These are phyloP conservation scores for Kluyveromyces nonfermentans DNA, from an alignment of 805 yeast species.

Conservation along the genomic window DNA sequence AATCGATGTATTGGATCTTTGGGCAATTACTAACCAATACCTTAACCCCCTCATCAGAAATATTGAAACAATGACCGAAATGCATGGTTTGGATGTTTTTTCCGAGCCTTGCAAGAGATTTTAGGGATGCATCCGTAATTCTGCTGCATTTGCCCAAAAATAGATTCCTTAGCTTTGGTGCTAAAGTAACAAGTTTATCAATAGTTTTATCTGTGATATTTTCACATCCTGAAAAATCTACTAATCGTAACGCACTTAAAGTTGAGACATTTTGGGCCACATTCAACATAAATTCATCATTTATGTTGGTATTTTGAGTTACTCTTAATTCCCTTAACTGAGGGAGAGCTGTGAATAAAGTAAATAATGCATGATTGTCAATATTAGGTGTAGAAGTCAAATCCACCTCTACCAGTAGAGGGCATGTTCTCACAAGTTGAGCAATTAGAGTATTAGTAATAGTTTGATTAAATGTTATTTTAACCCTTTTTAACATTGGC, in stretches of 20 bases:
- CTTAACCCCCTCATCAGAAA: constrained; percentile 82
- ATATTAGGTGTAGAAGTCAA: constrained; percentile 72
- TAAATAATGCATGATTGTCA: constrained; percentile 51
- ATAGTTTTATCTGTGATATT: constrained; percentile 74
- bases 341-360: constrained; percentile 50
- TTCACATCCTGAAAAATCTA: constrained; percentile 79
- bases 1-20: constrained; percentile 82
- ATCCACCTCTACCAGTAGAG: constrained; percentile 80
- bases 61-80: constrained; percentile 85
- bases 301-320: constrained; percentile 58
- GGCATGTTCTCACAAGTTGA: constrained; percentile 60
- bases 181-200: constrained; percentile 57
- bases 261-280: constrained; percentile 26
- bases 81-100: constrained; percentile 80
- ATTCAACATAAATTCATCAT: constrained; percentile 50
- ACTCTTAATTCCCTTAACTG: constrained; percentile 78
- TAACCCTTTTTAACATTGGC: constrained; percentile 70
- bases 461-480: constrained; percentile 60
- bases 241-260: constrained; percentile 58
- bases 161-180: constrained; percentile 82
- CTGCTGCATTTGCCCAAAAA: constrained; percentile 82
- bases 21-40: constrained; percentile 68
- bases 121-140: constrained; percentile 72
- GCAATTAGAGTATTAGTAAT: constrained; percentile 56
- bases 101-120: constrained; percentile 64